Base-by-base conservation (phyloP, 768 basidiomycete species). In the Mycena metata region DNA sequence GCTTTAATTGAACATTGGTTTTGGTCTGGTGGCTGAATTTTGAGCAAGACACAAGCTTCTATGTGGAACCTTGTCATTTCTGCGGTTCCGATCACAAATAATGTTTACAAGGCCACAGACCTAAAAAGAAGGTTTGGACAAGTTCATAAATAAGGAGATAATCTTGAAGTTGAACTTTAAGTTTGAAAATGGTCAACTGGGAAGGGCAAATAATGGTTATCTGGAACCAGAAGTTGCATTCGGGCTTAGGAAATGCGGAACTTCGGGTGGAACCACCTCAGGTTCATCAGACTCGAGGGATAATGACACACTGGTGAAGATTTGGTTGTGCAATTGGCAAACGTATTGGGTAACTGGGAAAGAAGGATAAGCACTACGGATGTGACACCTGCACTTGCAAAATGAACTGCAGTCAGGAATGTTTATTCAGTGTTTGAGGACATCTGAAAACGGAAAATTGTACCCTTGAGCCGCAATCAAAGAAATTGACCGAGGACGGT, bases 31-130 rank as follows among this genome's bases (percentile, higher is more conserved):
- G 47, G 21, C 47, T 16, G 21, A 23, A 49, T 49, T 49, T 6
- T 49, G 47, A 49, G 47, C 47, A 49, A 23, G 47, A 49, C 47
- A 49, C 24, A 49, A 49, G 47, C 21, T 49, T 49, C 47, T 49
- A 49, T 49, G 21, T 49, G 47, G 24, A 21, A 49, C 15, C 47
- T 15, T 49, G 7, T 49, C 47, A 49, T 49, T 6, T 49, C 17
- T 24, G 23, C 47, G 15, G 47, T 49, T 49, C 5, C 47, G 21
- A 49, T 7, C 5, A 23, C 21, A 21, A 16, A 49, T 8, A 23
- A 49, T 49, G 47, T n/a, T n/a, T n/a, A n/a, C n/a, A n/a, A n/a
- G n/a, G n/a, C n/a, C n/a, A n/a, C n/a, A n/a, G n/a, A n/a, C n/a
- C n/a, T n/a, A n/a, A n/a, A n/a, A n/a, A n/a, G n/a, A n/a, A n/a